phyloP scores from a whole-genome alignment of 352 stramenopile species.

The Phytophthora capsici region DNA sequence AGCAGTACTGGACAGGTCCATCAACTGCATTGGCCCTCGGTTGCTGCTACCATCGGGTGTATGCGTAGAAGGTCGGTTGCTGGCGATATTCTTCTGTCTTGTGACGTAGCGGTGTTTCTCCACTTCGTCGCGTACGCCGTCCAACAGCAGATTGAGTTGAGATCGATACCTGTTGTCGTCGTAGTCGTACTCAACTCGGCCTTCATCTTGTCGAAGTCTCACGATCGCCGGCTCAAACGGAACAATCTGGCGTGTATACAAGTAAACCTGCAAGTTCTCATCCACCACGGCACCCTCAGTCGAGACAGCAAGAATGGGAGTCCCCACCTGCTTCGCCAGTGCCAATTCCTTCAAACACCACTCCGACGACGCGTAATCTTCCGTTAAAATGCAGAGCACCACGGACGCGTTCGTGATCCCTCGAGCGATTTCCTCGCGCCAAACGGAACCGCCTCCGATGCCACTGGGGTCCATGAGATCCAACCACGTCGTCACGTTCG shows the following conservation, averaged over 20 bases:
- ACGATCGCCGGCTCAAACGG: constrained; percentile 68
- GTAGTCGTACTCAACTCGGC: constrained; percentile 24
- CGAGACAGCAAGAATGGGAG: constrained; percentile 69
- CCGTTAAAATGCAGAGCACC: constrained; percentile 71
- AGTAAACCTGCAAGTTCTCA: constrained; percentile 73
- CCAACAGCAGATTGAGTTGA: constrained; percentile 46
- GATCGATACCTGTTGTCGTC: constrained; percentile 24
- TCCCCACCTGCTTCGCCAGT: constrained; percentile 77
- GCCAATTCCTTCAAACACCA: constrained; percentile 81
- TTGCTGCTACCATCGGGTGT: constrained; percentile 4
- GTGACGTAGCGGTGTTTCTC: constrained; percentile 40
- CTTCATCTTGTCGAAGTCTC: constrained; percentile 21
- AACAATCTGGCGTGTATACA: constrained; percentile 78
- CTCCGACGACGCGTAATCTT: constrained; percentile 72
- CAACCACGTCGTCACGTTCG: constrained; percentile 77
- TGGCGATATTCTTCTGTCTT: constrained; percentile 53
- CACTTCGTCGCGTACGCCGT: constrained; percentile 56
- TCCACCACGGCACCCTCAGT: constrained; percentile 64
- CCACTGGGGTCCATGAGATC: constrained; percentile 80
- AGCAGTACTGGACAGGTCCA: constrained; percentile 1
- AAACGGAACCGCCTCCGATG: constrained; percentile 73
- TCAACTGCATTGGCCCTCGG: constrained; percentile 13
- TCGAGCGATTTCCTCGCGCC: constrained; percentile 72
- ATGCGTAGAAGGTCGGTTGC: not conserved
- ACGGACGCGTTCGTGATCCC: constrained; percentile 73